Conservation (phyloP, 164 flowering plant genomes). For the Buxus sempervirens region DNA sequence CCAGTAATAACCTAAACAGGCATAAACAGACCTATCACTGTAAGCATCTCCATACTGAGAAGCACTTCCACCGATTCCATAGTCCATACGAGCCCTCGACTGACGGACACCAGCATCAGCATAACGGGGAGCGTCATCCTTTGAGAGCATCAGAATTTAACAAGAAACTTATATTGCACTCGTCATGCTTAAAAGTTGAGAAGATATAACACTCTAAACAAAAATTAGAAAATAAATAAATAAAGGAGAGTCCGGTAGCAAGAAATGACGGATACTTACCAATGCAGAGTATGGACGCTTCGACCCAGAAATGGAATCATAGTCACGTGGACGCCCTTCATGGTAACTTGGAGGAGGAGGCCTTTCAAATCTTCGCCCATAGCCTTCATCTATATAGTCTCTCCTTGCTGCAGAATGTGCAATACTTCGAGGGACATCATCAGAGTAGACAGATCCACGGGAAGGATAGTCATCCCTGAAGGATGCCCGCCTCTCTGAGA, state of each 20-base stretch:
- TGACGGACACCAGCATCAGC: constrained; percentile 70
- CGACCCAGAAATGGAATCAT: constrained; percentile 79
- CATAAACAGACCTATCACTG: constrained; percentile 57
- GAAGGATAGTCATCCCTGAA: constrained; percentile 71
- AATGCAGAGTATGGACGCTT: constrained; percentile 78
- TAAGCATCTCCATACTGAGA: constrained; percentile 79
- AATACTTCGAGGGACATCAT: constrained; percentile 45
- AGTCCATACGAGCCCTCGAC: constrained; percentile 86
- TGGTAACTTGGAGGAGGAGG: constrained; percentile 74
- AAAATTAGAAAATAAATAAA: no score
- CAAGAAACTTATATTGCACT: background rate
- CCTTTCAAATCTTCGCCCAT: constrained; percentile 76
- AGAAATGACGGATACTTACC: constrained; percentile 42
- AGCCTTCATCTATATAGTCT: constrained; percentile 74
- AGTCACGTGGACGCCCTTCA: constrained; percentile 75
- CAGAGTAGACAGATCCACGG: constrained; percentile 65
- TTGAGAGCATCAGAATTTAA: background rate
- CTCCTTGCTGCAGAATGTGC: constrained; percentile 63
- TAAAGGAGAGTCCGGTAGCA: background rate
- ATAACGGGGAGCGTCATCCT: constrained; percentile 93
- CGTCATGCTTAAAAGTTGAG: background rate
- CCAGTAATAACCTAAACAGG: background rate
- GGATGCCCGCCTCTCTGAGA: constrained; percentile 60
- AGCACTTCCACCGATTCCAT: constrained; percentile 51
- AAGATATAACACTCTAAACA: background rate